These are phyloP conservation scores for Entomortierella lignicola DNA, from an alignment of 192 early-diverging fungal species.

Conservation along the genomic window DNA sequence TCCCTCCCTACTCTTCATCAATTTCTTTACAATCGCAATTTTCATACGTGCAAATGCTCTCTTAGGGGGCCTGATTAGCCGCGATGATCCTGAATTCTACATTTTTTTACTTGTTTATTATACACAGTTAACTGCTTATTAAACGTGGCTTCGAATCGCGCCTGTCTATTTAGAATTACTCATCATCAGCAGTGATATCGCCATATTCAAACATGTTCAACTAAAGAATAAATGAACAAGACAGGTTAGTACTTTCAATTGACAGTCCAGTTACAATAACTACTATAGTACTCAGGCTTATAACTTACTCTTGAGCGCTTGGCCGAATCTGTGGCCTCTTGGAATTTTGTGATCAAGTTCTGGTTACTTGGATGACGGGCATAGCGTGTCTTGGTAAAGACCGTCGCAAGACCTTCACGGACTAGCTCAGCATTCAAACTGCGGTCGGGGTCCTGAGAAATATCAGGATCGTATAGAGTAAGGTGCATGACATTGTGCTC, in stretches of 20 bases:
- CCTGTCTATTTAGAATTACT: slow-evolving; percentile 1
- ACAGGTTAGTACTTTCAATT: not conserved
- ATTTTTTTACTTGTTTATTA: not conserved
- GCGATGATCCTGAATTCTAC: too few relatives aligned
- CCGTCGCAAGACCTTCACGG: slow-evolving; percentile 69
- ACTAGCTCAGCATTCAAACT: slow-evolving; percentile 78
- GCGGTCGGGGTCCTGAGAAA: slow-evolving; percentile 69
- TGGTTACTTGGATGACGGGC: slow-evolving; percentile 62
- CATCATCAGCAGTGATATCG: slow-evolving; percentile 64
- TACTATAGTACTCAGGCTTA: not conserved
- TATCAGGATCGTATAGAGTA: slow-evolving; percentile 73
- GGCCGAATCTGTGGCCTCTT: slow-evolving; percentile 74
- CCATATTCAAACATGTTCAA: slow-evolving; percentile 71
- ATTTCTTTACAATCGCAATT: not conserved
- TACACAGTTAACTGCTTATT: not conserved
- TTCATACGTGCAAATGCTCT: not conserved
- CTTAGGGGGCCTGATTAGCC: too few relatives aligned
- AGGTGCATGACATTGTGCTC: slow-evolving; percentile 66
- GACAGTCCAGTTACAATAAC: not conserved
- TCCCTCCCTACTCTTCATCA: not conserved
- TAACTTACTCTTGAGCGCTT: slow-evolving; percentile 73
- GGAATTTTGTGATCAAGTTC: slow-evolving; percentile 66
- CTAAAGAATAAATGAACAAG: slow-evolving; percentile 24
- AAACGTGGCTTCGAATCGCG: slow-evolving; percentile 15
- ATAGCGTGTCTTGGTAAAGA: slow-evolving; percentile 62